Evolutionary conservation across 2,329 filamentous ascomycete species (phyloP).

Genomic region (Diaporthe sp.): DNA sequence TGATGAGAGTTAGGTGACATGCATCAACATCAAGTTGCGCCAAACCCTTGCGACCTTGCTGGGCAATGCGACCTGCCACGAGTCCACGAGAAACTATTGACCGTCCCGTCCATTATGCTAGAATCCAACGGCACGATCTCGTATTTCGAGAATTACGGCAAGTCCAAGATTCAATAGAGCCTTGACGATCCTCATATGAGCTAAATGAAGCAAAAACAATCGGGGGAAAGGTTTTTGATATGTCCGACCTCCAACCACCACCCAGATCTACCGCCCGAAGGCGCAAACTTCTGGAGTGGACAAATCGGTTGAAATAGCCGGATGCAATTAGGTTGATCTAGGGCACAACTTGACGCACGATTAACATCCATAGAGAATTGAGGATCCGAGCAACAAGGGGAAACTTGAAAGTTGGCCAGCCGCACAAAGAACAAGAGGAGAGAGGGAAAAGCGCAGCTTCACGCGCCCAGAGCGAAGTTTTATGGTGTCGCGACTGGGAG

Average conservation of each 20-base stretch:
- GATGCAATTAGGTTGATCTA: slow-evolving; percentile 85
- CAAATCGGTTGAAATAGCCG: slow-evolving; percentile 66
- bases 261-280: slow-evolving; percentile 54
- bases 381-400: slow-evolving; percentile 85
- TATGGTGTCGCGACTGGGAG: slow-evolving; percentile 39
- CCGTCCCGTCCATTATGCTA: not conserved
- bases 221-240: slow-evolving; percentile 42
- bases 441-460: slow-evolving; percentile 50
- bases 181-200: slow-evolving; percentile 14
- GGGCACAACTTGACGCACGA: slow-evolving; percentile 81
- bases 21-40: not conserved
- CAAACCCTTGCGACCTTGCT: not conserved
- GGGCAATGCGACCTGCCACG: slow-evolving; percentile 12
- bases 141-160: not conserved
- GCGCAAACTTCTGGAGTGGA: slow-evolving; percentile 57
- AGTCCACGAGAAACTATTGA: slow-evolving; percentile 6
- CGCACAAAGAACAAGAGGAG: slow-evolving; percentile 80
- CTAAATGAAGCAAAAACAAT: slow-evolving; percentile 1
- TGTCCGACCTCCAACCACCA: slow-evolving; percentile 61
- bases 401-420: slow-evolving; percentile 78
- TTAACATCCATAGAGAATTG: slow-evolving; percentile 63
- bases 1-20: slow-evolving; percentile 4
- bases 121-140: not conserved
- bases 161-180: slow-evolving; percentile 12
- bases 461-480: slow-evolving; percentile 41